Conservation (phyloP, 495 filamentous ascomycete genomes). For the Aspergillus carlsbadensis region DNA sequence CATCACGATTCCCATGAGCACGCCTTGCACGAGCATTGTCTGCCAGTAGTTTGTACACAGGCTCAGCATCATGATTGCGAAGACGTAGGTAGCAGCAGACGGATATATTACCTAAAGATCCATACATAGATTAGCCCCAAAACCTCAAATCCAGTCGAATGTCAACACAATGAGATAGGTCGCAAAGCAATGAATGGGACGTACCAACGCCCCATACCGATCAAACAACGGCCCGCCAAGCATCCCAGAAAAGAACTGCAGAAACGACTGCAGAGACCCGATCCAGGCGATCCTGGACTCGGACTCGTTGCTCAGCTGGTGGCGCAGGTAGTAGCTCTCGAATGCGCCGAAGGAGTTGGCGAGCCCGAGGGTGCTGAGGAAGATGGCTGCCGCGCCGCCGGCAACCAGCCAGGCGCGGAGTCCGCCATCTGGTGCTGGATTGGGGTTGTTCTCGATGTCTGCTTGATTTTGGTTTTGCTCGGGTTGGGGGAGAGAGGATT, state of each 20-base stretch:
- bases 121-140: not conserved
- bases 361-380: slow-evolving; percentile 46
- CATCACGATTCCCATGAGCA: slow-evolving; percentile 18
- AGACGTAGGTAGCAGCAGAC: slow-evolving; percentile 17
- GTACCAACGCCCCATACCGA: slow-evolving; percentile 19
- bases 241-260: slow-evolving; percentile 25
- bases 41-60: slow-evolving; percentile 34
- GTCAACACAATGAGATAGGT: not conserved
- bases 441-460: no score
- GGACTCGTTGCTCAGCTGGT: slow-evolving; percentile 19
- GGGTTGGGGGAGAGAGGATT: no score
- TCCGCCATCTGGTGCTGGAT: slow-evolving; percentile 30
- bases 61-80: slow-evolving; percentile 46
- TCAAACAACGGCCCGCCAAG: slow-evolving; percentile 32
- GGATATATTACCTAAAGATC: slow-evolving; percentile 6
- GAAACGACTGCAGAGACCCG: slow-evolving; percentile 37
- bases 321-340: slow-evolving; percentile 28
- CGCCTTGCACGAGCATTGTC: slow-evolving; percentile 23
- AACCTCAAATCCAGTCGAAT: no score
- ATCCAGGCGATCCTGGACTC: slow-evolving; percentile 43
- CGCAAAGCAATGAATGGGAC: no score
- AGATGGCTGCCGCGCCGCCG: slow-evolving; percentile 23
- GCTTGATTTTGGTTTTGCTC: no score
- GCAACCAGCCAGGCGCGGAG: slow-evolving; percentile 31
- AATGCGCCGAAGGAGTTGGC: slow-evolving; percentile 26